These are phyloP conservation scores for Myriosclerotinia duriaeana DNA, from an alignment of 2,329 filamentous ascomycete genomes.

Conservation along the genomic window DNA sequence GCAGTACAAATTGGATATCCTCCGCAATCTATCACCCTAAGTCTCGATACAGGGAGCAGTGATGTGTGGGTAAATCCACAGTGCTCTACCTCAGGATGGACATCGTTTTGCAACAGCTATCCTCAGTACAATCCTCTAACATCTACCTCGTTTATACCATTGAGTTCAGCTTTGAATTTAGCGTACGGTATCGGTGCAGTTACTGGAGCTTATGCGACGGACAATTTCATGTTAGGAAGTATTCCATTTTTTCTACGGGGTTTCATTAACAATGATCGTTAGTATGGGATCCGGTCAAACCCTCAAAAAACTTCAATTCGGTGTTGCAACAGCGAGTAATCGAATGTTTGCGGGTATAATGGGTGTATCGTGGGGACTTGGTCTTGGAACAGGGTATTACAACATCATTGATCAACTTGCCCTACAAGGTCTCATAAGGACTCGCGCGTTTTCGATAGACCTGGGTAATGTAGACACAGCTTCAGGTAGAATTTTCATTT, in stretches of 20 bases:
- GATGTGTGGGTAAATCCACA: slow-evolving; percentile 21
- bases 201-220: slow-evolving; percentile 17
- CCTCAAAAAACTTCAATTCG: slow-evolving; percentile 23
- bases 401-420: slow-evolving; percentile 28
- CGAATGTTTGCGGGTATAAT: slow-evolving; percentile 25
- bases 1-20: slow-evolving; percentile 22
- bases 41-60: slow-evolving; percentile 21
- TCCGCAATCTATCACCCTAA: slow-evolving; percentile 11
- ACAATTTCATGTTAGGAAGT: slow-evolving; percentile 15
- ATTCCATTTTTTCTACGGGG: background rate
- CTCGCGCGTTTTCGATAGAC: slow-evolving; percentile 31
- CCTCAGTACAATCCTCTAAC: slow-evolving; percentile 16
- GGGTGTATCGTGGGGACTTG: slow-evolving; percentile 21
- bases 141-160: slow-evolving; percentile 5
- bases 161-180: slow-evolving; percentile 7
- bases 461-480: slow-evolving; percentile 27
- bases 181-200: slow-evolving; percentile 15
- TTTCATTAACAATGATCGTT: background rate
- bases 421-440: slow-evolving; percentile 28
- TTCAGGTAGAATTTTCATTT: slow-evolving; percentile 19
- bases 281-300: slow-evolving; percentile 19
- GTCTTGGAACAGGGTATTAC: slow-evolving; percentile 25
- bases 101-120: slow-evolving; percentile 11
- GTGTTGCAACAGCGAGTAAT: slow-evolving; percentile 15
- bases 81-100: slow-evolving; percentile 23